Percentiles rank a stretch among this genome's conserved stretches.
These are phyloP conservation scores for Gyrodon lividus DNA, from an alignment of 768 basidiomycete genomes.

Conservation along the genomic window DNA sequence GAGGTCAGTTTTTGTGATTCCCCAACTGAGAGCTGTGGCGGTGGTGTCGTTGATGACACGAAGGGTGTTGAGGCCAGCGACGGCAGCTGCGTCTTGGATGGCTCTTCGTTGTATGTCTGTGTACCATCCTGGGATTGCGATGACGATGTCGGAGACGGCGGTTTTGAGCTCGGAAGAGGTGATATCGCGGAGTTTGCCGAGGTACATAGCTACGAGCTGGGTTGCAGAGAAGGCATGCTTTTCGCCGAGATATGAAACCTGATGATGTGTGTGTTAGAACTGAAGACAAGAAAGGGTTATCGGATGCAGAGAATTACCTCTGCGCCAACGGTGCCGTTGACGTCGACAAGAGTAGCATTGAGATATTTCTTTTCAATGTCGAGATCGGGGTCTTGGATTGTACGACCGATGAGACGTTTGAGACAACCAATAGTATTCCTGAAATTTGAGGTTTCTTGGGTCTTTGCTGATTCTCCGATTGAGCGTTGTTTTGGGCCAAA, in stretches of 20 bases:
- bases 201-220: conserved; percentile 88
- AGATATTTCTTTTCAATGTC: conserved; percentile 89
- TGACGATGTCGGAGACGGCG: conserved; percentile 86
- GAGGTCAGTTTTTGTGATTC: conserved; percentile 97
- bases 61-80: conserved; percentile 87
- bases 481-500: conserved; percentile 90
- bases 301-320: conserved; percentile 50
- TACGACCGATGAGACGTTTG: conserved; percentile 87
- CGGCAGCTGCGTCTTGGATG: conserved; percentile 82
- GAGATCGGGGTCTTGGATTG: conserved; percentile 77
- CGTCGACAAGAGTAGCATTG: conserved; percentile 84
- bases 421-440: conserved; percentile 93
- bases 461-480: conserved; percentile 96
- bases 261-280: conserved; percentile 10
- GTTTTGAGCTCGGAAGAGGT: conserved; percentile 83
- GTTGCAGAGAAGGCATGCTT: conserved; percentile 76
- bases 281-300: conserved; percentile 5
- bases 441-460: conserved; percentile 97
- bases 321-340: conserved; percentile 76
- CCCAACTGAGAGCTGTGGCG: conserved; percentile 94
- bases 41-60: conserved; percentile 98
- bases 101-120: conserved; percentile 92
- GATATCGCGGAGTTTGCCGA: conserved; percentile 89
- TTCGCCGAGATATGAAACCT: conserved; percentile 93
- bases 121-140: conserved; percentile 96